Evolutionary conservation across 768 basidiomycete species (phyloP).

Genomic region (Pleurotus ostreatus): DNA sequence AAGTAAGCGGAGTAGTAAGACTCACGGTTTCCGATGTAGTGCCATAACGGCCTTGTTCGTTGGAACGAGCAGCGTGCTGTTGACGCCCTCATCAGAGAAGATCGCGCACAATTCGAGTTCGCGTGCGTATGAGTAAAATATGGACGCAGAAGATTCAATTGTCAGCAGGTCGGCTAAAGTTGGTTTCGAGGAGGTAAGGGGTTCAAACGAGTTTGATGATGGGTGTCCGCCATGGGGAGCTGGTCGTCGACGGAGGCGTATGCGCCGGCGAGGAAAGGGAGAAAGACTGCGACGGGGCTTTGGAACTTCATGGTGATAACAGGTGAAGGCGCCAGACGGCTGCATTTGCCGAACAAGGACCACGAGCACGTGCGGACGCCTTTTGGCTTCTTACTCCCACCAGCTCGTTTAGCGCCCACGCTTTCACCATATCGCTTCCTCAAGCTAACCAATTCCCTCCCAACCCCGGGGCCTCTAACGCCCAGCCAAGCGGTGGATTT

Average conservation of each 20-base stretch:
- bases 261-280: conserved; percentile 23
- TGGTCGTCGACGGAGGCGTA: conserved; percentile 30
- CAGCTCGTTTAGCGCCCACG: too few relatives aligned
- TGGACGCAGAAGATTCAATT: conserved; percentile 69
- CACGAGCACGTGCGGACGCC: too few relatives aligned
- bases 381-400: too few relatives aligned
- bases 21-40: conserved; percentile 78
- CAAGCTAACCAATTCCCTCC: too few relatives aligned
- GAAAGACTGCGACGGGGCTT: conserved; percentile 24
- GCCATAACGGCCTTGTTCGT: conserved; percentile 89
- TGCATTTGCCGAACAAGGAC: too few relatives aligned
- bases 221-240: conserved; percentile 22
- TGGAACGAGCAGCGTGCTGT: conserved; percentile 69
- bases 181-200: conserved; percentile 43
- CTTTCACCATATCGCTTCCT: too few relatives aligned
- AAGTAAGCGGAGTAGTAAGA: conserved; percentile 7
- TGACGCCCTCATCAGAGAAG: conserved; percentile 34
- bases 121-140: conserved; percentile 81
- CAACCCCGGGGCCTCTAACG: too few relatives aligned
- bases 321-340: too few relatives aligned
- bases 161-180: conserved; percentile 75
- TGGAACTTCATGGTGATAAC: conserved; percentile 27
- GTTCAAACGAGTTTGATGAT: conserved; percentile 17
- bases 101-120: conserved; percentile 57
- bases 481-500: too few relatives aligned